Conservation (phyloP, 176 grass and related monocot species). For the Ampelocalamus luodianensis region DNA sequence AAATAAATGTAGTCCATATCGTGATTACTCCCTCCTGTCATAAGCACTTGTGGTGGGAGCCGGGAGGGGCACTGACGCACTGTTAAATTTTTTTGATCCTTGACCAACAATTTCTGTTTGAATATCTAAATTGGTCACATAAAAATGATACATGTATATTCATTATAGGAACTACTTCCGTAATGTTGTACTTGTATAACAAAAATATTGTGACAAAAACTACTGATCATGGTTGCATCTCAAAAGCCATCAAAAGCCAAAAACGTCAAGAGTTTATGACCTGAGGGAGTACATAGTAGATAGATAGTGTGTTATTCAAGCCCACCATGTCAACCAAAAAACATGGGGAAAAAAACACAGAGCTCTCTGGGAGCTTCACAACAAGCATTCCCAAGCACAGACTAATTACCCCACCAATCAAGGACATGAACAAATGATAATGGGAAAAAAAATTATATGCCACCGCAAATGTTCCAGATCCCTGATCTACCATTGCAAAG, state of each 20-base stretch:
- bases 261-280: not conserved
- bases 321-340: not conserved
- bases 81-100: too few relatives aligned
- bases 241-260: not conserved
- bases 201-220: slow-evolving; percentile 16
- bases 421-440: not conserved
- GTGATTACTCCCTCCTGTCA: not conserved
- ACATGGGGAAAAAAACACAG: not conserved
- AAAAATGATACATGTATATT: too few relatives aligned
- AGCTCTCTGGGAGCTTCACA: not conserved
- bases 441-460: too few relatives aligned
- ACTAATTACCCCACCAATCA: not conserved
- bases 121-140: too few relatives aligned
- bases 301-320: not conserved
- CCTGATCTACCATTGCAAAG: too few relatives aligned
- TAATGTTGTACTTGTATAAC: not conserved
- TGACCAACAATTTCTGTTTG: too few relatives aligned
- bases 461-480: too few relatives aligned
- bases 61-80: too few relatives aligned
- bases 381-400: not conserved
- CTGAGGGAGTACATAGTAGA: not conserved
- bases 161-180: not conserved
- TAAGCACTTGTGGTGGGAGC: not conserved
- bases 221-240: not conserved
- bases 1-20: slow-evolving; percentile 19